Percentiles rank a stretch among this genome's conserved stretches.
Conservation (phyloP, 2,329 filamentous ascomycete genomes). For the Cercospora sojina region DNA sequence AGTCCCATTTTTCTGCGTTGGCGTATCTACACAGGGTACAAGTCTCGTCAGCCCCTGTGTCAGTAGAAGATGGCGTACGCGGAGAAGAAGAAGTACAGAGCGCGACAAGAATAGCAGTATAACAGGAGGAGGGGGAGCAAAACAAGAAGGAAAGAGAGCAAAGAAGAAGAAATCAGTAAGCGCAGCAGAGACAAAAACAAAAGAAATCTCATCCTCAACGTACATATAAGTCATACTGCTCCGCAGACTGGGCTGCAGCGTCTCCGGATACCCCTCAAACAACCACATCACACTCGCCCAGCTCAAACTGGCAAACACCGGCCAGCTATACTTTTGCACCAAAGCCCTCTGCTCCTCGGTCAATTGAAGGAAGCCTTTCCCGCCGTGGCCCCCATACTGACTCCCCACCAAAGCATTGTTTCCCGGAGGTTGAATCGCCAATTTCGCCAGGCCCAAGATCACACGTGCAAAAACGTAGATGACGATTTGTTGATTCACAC, state of each 20-base stretch:
- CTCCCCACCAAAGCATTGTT: slow-evolving; percentile 41
- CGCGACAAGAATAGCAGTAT: slow-evolving; percentile 2
- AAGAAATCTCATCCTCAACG: slow-evolving; percentile 38
- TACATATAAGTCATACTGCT: slow-evolving; percentile 99
- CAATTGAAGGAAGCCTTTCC: slow-evolving; percentile 44
- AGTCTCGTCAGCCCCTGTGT: slow-evolving; percentile 35
- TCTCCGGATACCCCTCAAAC: slow-evolving; percentile 88
- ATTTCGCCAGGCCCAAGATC: slow-evolving; percentile 75
- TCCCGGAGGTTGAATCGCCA: slow-evolving; percentile 66
- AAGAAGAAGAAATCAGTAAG: background rate
- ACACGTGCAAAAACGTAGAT: slow-evolving; percentile 97
- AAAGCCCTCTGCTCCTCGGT: slow-evolving; percentile 41
- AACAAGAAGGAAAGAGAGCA: background rate
- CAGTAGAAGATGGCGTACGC: slow-evolving; percentile 21
- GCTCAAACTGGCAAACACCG: slow-evolving; percentile 82
- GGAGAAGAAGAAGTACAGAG: slow-evolving; percentile 12
- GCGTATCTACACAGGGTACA: slow-evolving; percentile 55
- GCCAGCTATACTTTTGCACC: slow-evolving; percentile 72
- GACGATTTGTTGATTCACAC: slow-evolving; percentile 93
- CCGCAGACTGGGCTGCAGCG: slow-evolving; percentile 83
- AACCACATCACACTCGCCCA: slow-evolving; percentile 96
- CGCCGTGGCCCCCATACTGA: slow-evolving; percentile 42
- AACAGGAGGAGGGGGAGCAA: background rate
- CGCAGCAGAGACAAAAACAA: background rate
- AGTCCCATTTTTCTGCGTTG: slow-evolving; percentile 87